Evolutionary conservation across 345 rosid species (phyloP), one percentile per base, ranked within the genome.

Genomic region (Kernera saxatilis): DNA sequence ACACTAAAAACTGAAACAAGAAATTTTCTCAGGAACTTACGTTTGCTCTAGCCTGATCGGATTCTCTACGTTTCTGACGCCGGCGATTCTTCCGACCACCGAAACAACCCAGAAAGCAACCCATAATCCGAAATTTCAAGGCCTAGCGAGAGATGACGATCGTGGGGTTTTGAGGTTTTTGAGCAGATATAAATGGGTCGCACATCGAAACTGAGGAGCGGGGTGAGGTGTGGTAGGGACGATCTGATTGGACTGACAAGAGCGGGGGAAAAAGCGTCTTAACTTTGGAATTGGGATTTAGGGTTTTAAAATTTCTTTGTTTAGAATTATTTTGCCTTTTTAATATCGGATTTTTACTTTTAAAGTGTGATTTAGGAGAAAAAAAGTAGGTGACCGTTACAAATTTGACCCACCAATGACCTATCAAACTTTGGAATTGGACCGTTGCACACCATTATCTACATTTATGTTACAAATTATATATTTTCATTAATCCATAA

Each of bases 51-150:
- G 82, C 77, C 52, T 82, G 93, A 75, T 84, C 82, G 60, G 82
- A 82, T 41, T 72, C 81, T 40, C 72, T 76, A 44, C 66, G 81
- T 64, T 64, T 79, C 4, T 84, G 86, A 52, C 78, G 79, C 64
- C 66, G 84, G 73, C 81, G 84, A 82, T 84, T 82, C 69, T 83
- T 86, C 80, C 91, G 77, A 7, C 95, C 81, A 79, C 99, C 96
- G 72, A 91, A 94, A 72, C 99, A 94, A 43, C 79, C 86, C 58
- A 76, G 79, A 74, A 91, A 91, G 84, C 98, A 94, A 69, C 89
- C 88, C 99, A 94, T 94, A 19, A 5, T 43, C 27, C 12, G 46
- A 53, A 36, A 35, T 44, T 23, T 50, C 56, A 50, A 73, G 5
- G 17, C 19, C 44, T 45, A 53, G 23, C 17, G 19, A 46, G 26